These are phyloP conservation scores for Annulohypoxylon moriforme DNA, from an alignment of 495 filamentous ascomycete genomes.

Conservation along the genomic window DNA sequence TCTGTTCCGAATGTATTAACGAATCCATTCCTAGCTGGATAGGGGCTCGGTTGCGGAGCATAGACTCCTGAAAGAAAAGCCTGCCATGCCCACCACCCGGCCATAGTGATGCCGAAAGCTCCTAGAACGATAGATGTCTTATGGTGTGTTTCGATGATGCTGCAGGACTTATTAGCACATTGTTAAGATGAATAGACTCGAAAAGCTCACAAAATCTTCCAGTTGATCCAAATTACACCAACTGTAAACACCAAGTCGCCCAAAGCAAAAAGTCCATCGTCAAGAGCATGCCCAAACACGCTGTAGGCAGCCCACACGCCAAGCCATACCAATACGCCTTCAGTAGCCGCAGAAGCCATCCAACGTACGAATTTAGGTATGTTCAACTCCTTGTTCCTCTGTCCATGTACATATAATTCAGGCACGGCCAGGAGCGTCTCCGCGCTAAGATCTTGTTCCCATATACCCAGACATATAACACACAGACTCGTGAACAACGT, in stretches of 20 bases:
- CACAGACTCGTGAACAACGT: conserved; percentile 89
- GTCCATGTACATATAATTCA: conserved; percentile 86
- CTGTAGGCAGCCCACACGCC: conserved; percentile 75
- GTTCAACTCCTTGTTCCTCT: conserved; percentile 80
- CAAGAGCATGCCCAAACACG: conserved; percentile 52
- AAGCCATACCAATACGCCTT: conserved; percentile 81
- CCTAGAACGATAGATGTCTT: conserved; percentile 74
- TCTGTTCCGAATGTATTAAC: conserved; percentile 73
- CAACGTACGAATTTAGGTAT: conserved; percentile 78
- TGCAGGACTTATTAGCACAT: conserved; percentile 27
- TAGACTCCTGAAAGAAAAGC: conserved; percentile 76
- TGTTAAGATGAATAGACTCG: neutral
- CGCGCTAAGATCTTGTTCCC: conserved; percentile 84
- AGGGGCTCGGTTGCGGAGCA: conserved; percentile 68
- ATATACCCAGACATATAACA: conserved; percentile 87
- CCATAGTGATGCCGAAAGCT: conserved; percentile 68
- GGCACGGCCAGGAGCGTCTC: conserved; percentile 87
- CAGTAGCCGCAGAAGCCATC: conserved; percentile 80
- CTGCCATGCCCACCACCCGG: conserved; percentile 74
- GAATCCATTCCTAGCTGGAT: conserved; percentile 77
- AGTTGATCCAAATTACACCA: conserved; percentile 76
- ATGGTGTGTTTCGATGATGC: conserved; percentile 81
- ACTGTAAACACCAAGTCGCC: conserved; percentile 79
- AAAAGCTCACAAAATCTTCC: conserved; percentile 75
- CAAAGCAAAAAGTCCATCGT: conserved; percentile 75